Conservation (phyloP, 2,329 filamentous ascomycete genomes). For the Plenodomus tracheiphilus region DNA sequence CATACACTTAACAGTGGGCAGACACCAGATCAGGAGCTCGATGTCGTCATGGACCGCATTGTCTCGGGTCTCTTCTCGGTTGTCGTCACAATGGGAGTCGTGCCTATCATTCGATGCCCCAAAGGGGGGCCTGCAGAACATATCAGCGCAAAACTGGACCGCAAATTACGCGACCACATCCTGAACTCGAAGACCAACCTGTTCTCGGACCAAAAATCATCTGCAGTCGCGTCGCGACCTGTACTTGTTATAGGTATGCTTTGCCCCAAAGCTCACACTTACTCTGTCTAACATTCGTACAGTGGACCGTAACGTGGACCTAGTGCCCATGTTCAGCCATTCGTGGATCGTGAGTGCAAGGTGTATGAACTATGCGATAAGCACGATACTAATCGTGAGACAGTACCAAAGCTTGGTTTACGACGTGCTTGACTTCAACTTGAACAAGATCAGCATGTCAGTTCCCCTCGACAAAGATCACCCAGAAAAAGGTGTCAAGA, state of each 20-base stretch:
- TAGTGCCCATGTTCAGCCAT: slow-evolving; percentile 98
- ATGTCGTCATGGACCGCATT: slow-evolving; percentile 83
- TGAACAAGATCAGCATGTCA: slow-evolving; percentile 94
- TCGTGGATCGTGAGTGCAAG: slow-evolving; percentile 66
- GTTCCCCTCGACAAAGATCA: slow-evolving; percentile 77
- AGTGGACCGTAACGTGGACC: slow-evolving; percentile 91
- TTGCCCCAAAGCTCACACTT: neutral
- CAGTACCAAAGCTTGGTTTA: slow-evolving; percentile 80
- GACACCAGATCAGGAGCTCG: slow-evolving; percentile 87
- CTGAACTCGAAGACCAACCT: slow-evolving; percentile 98
- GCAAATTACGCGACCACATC: slow-evolving; percentile 93
- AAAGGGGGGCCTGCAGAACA: slow-evolving; percentile 76
- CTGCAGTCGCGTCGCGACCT: slow-evolving; percentile 69
- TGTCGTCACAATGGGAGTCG: slow-evolving; percentile 97
- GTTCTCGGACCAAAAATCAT: slow-evolving; percentile 72
- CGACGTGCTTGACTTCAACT: slow-evolving; percentile 75
- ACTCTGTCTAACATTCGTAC: slow-evolving; percentile 50
- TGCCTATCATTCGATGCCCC: slow-evolving; percentile 93
- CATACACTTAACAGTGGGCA: slow-evolving; percentile 94
- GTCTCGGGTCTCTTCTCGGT: slow-evolving; percentile 98
- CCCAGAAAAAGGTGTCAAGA: slow-evolving; percentile 73
- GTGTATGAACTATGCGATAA: neutral
- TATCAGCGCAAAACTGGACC: slow-evolving; percentile 90
- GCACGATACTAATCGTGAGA: neutral
- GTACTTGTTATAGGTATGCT: slow-evolving; percentile 91